Base-by-base conservation (phyloP, 257 asterid genomes). In the Jacaranda mimosifolia region DNA sequence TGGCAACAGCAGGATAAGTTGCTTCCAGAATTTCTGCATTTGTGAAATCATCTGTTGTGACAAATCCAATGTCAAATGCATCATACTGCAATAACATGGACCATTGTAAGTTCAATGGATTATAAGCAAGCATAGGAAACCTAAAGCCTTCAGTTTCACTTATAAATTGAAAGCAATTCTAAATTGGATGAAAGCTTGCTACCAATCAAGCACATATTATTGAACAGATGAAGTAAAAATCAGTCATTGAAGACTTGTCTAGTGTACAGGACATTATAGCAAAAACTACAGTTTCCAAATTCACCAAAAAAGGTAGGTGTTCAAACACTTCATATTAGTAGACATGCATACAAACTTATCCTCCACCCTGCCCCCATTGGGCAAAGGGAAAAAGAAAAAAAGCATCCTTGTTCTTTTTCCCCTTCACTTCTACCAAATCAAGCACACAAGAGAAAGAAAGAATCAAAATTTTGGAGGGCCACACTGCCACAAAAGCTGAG, bases 21-120 rank as follows among this genome's bases (percentile, higher is more conserved):
- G 91, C 93, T 72, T 88, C 93, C 75, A 88, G 48, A 58, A 88
- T 86, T 75, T 88, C 93, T 45, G 93, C 93, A 79, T 86, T 86
- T 36, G 93, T 88, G 68, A 86, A 86, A 68, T 88, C 93, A 73
- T 88, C 93, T 1, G 93, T 86, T 62, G 93, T 88, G 63, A 88
- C 84, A 63, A 88, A 81, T 39, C 93, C 93, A 48, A 88, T 81
- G 69, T 86, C 91, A 77, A 86, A 88, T 55, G 93, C 93, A 77
- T 88, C 91, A 79, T 85, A 88, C 93, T 88, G 92, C 84, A 74
- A 17, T 17, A 6, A 65, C 57, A 56, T 49, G 38, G 36, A 21
- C 59, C 62, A 40, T 59, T 51, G 19, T 79, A 42, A 72, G 38
- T 12, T 59, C 5, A 39, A 38, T 52, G 36, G 14, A 52, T 40